Conservation (phyloP, 129 eudicot species). For the Escallonia rubra region DNA sequence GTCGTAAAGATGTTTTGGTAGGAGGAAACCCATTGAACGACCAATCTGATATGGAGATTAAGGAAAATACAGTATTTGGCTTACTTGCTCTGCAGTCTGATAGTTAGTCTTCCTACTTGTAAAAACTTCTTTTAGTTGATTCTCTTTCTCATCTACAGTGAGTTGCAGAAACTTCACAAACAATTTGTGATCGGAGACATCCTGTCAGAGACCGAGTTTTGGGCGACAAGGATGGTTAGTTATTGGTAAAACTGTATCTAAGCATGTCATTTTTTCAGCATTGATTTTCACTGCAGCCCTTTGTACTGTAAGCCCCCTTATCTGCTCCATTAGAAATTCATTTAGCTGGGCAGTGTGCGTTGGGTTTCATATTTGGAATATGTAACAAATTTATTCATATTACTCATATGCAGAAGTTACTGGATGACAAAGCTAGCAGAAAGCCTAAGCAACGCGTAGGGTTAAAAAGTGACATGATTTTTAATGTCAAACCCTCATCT, state of each 20-base stretch:
- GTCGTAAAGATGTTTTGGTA: no score
- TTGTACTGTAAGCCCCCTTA: conserved; percentile 1
- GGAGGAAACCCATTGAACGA: no score
- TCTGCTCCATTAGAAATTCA: neutral
- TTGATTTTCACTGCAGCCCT: neutral
- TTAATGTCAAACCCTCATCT: conserved; percentile 71
- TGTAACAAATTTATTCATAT: conserved; percentile 24
- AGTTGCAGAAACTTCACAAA: conserved; percentile 92
- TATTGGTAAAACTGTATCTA: conserved; percentile 1
- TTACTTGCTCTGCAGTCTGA: neutral
- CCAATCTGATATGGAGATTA: no score
- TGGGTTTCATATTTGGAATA: conserved; percentile 21
- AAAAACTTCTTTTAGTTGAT: conserved; percentile 1
- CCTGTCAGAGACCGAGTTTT: conserved; percentile 83
- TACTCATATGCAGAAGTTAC: conserved; percentile 75
- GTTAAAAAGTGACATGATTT: conserved; percentile 85
- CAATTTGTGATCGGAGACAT: conserved; percentile 76
- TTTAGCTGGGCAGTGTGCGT: conserved; percentile 7
- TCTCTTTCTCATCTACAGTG: conserved; percentile 43
- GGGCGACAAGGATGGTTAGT: conserved; percentile 97
- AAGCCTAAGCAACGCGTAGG: conserved; percentile 69
- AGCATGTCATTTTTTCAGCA: neutral
- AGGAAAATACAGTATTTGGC: no score
- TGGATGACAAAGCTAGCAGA: conserved; percentile 58
- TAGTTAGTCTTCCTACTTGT: neutral